These are phyloP conservation scores for Silene coronaria DNA, from an alignment of 179 eudicot species.

Conservation along the genomic window DNA sequence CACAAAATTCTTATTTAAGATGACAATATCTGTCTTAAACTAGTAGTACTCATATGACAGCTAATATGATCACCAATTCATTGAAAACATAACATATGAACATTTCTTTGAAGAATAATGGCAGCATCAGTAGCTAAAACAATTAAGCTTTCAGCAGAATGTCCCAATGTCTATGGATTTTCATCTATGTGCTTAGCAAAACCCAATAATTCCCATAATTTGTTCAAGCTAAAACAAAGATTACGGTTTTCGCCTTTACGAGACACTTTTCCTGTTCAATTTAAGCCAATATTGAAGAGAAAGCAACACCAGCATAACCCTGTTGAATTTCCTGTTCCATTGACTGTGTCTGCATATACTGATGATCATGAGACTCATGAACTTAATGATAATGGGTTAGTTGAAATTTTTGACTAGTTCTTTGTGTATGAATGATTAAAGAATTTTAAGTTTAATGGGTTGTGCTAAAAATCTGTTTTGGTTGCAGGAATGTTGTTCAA, in stretches of 20 bases:
- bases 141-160: conserved; percentile 1
- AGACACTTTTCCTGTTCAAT: conserved; percentile 8
- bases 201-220: conserved; percentile 5
- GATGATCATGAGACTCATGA: conserved; percentile 21
- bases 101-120: not conserved
- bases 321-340: conserved; percentile 10
- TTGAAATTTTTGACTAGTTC: not conserved
- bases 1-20: too few species aligned
- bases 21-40: too few species aligned
- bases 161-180: conserved; percentile 1
- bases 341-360: conserved; percentile 22
- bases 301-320: not conserved
- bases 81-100: not conserved
- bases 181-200: conserved; percentile 13
- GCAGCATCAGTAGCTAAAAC: conserved; percentile 14
- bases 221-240: conserved; percentile 18
- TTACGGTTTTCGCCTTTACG: conserved; percentile 2
- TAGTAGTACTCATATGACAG: not conserved
- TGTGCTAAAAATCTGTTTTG: not conserved
- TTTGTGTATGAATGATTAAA: not conserved
- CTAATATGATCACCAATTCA: too few species aligned
- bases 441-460: not conserved
- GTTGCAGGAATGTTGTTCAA: conserved; percentile 13
- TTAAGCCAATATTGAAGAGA: not conserved
- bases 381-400: conserved; percentile 12